Evolutionary conservation across 73 alveolate species (phyloP).

Genomic region (Diophrys appendiculata): DNA sequence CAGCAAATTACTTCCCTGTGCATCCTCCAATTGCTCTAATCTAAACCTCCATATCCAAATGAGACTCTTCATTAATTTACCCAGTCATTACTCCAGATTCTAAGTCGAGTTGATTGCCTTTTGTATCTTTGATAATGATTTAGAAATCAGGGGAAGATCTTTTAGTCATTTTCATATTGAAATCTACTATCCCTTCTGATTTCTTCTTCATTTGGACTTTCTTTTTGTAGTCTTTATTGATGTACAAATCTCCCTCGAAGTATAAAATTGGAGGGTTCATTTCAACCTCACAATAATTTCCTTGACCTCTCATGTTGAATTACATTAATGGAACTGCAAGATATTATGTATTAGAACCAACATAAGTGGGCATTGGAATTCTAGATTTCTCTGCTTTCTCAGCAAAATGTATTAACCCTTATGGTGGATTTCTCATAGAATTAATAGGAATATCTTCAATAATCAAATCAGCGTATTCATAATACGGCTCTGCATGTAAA

Average conservation of each 20-base stretch:
- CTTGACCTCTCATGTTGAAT: conserved; percentile 71
- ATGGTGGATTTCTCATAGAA: conserved; percentile 81
- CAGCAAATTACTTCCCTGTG: conserved; percentile 45
- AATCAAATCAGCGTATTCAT: conserved; percentile 70
- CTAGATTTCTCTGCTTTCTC: conserved; percentile 38
- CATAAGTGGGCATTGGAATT: conserved; percentile 51
- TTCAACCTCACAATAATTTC: conserved; percentile 55
- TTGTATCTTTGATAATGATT: not conserved
- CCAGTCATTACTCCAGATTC: not conserved
- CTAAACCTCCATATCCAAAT: not conserved
- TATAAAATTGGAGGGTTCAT: conserved; percentile 65
- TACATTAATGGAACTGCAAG: conserved; percentile 61
- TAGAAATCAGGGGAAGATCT: not conserved
- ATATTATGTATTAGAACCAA: conserved; percentile 68
- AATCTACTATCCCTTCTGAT: not conserved
- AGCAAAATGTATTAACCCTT: conserved; percentile 57
- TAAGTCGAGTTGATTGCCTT: conserved; percentile 18
- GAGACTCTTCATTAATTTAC: not conserved
- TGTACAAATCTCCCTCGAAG: conserved; percentile 51
- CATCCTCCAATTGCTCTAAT: conserved; percentile 11
- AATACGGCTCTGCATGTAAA: conserved; percentile 71
- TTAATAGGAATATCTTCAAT: conserved; percentile 84
- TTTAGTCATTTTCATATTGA: not conserved
- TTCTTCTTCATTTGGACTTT: conserved; percentile 25
- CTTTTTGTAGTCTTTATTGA: conserved; percentile 35